Percentiles rank a stretch among this genome's conserved stretches.
Evolutionary conservation across 73 alveolate species (phyloP).

Genomic region (Paramecium primaurelia): DNA sequence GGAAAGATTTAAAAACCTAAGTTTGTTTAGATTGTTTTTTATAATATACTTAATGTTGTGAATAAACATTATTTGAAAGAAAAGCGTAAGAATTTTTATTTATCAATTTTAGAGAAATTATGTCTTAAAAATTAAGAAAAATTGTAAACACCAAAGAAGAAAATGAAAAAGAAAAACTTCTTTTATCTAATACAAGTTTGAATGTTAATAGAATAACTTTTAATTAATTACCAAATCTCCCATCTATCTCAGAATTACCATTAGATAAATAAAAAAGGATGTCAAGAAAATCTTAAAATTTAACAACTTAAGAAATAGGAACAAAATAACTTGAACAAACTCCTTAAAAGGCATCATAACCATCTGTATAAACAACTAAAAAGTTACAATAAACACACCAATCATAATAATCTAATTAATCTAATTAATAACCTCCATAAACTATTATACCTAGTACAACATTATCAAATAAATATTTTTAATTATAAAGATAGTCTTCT

Average conservation of each 20-base stretch:
- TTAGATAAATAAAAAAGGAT: background rate
- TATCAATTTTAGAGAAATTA: background rate
- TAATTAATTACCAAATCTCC: background rate
- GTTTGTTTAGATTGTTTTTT: conserved; percentile 6
- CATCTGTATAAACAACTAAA: background rate
- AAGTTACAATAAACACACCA: background rate
- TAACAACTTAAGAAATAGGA: background rate
- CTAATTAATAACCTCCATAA: background rate
- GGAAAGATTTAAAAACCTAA: background rate
- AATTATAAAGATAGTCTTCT: background rate
- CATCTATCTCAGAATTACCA: background rate
- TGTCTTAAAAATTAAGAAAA: background rate
- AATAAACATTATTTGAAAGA: conserved; percentile 11
- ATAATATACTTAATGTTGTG: background rate
- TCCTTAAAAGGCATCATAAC: background rate
- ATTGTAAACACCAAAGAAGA: background rate
- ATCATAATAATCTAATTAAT: background rate
- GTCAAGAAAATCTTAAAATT: background rate
- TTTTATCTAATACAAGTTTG: background rate
- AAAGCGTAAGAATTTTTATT: background rate
- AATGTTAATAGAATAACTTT: background rate
- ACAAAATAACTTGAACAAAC: background rate
- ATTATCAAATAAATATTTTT: background rate
- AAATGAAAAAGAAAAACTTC: background rate
- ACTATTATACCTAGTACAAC: background rate